A percentile compares a stretch with the other conserved stretches of the same genome.
phyloP scores from a whole-genome alignment of 805 yeast species.

The Yamadazyma takamatsuzukensis region DNA sequence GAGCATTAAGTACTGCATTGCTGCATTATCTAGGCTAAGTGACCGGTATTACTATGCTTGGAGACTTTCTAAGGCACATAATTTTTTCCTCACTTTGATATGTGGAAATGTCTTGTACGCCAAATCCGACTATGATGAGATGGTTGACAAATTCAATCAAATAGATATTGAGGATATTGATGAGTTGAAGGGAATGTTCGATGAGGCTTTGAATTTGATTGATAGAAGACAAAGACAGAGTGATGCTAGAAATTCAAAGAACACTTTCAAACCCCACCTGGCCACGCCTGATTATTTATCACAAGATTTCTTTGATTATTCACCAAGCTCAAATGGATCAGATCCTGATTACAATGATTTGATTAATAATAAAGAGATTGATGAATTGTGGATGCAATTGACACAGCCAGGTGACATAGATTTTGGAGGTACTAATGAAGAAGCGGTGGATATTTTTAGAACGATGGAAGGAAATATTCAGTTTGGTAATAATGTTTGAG shows the following conservation, averaged over 20 bases:
- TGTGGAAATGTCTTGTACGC: constrained; percentile 24
- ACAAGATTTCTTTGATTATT: too few relatives aligned
- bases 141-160: constrained; percentile 10
- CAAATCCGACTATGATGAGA: constrained; percentile 5
- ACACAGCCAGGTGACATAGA: too few relatives aligned
- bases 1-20: constrained; percentile 15
- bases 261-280: too few relatives aligned
- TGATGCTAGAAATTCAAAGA: too few relatives aligned
- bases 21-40: constrained; percentile 42
- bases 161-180: constrained; percentile 20
- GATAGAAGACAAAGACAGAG: constrained; percentile 6
- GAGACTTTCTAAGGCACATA: constrained; percentile 60
- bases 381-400: constrained; percentile 34
- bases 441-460: too few relatives aligned
- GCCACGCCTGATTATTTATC: too few relatives aligned
- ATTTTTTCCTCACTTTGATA: constrained; percentile 35
- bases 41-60: constrained; percentile 63
- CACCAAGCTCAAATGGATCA: constrained; percentile 2
- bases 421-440: too few relatives aligned
- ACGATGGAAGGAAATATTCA: too few relatives aligned
- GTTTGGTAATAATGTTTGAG: too few relatives aligned
- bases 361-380: constrained; percentile 28
- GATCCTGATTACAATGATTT: constrained; percentile 9
- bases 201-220: constrained; percentile 12
- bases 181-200: constrained; percentile 21